A percentile compares a stretch with the other conserved stretches of the same genome.
Conservation (phyloP, 2,329 filamentous ascomycete species). For the Diaporthe batatas region DNA sequence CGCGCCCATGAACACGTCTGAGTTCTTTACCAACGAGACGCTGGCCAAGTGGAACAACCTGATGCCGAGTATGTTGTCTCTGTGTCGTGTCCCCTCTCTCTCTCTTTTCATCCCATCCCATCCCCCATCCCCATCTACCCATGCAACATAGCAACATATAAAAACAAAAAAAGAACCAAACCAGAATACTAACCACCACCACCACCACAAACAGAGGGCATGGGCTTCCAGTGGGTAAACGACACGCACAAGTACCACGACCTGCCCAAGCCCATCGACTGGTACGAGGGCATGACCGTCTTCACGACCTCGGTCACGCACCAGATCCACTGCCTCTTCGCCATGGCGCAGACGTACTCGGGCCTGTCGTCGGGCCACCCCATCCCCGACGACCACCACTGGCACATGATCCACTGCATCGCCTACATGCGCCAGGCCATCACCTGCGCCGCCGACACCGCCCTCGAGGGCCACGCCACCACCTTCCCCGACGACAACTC, state of each 20-base stretch:
- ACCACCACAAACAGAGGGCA: conserved; percentile 47
- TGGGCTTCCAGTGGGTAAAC: conserved; percentile 55
- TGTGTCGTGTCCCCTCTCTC: too few relatives aligned
- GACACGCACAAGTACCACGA: conserved; percentile 54
- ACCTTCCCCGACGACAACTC: conserved; percentile 62
- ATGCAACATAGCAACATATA: neutral
- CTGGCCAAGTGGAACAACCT: conserved; percentile 53
- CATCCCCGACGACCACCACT: conserved; percentile 59
- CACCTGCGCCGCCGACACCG: conserved; percentile 61
- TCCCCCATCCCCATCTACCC: neutral
- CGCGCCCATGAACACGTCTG: conserved; percentile 53
- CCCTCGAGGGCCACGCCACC: conserved; percentile 60
- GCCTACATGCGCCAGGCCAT: conserved; percentile 62
- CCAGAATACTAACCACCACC: conserved; percentile 30
- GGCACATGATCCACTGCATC: conserved; percentile 64
- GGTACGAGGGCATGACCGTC: conserved; percentile 51
- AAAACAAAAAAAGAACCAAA: too few relatives aligned
- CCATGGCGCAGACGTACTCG: conserved; percentile 55
- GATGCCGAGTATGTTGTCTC: conserved; percentile 50
- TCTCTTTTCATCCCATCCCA: neutral
- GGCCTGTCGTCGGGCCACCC: conserved; percentile 55
- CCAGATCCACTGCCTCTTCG: conserved; percentile 52
- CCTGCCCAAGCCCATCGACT: conserved; percentile 53
- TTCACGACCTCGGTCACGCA: conserved; percentile 55
- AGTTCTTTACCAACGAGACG: conserved; percentile 54